These are phyloP conservation scores for Elasticomyces elasticus DNA, from an alignment of 495 filamentous ascomycete genomes.

Conservation along the genomic window DNA sequence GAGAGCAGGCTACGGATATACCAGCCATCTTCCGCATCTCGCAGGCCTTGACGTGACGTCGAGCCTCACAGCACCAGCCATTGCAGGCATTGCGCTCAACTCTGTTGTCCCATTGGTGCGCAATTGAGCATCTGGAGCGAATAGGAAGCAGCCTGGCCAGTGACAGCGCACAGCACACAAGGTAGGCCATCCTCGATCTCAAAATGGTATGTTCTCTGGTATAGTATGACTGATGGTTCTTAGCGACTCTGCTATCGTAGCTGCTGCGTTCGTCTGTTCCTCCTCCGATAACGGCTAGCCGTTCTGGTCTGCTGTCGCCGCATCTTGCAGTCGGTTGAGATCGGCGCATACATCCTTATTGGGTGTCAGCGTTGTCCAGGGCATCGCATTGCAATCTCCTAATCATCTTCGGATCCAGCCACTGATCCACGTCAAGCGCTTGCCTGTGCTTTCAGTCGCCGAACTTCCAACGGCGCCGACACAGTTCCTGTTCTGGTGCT, in stretches of 20 bases:
- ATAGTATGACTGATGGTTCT: neutral
- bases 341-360: neutral
- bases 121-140: neutral
- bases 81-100: neutral
- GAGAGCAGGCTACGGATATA: too few species aligned
- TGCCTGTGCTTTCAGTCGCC: neutral
- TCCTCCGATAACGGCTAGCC: neutral
- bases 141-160: neutral
- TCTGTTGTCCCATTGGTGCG: neutral
- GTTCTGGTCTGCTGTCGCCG: neutral
- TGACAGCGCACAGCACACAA: neutral
- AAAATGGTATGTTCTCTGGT: neutral
- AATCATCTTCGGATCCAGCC: conserved; percentile 3
- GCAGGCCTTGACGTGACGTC: neutral
- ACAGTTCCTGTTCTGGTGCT: too few species aligned
- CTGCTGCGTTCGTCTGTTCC: neutral
- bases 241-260: neutral
- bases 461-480: neutral
- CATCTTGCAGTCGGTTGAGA: neutral
- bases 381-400: neutral
- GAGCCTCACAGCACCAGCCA: neutral
- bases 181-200: neutral
- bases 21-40: neutral
- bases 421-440: neutral
- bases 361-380: neutral